phyloP scores from a whole-genome alignment of 768 basidiomycete species.

The Kwoniella sp. region DNA sequence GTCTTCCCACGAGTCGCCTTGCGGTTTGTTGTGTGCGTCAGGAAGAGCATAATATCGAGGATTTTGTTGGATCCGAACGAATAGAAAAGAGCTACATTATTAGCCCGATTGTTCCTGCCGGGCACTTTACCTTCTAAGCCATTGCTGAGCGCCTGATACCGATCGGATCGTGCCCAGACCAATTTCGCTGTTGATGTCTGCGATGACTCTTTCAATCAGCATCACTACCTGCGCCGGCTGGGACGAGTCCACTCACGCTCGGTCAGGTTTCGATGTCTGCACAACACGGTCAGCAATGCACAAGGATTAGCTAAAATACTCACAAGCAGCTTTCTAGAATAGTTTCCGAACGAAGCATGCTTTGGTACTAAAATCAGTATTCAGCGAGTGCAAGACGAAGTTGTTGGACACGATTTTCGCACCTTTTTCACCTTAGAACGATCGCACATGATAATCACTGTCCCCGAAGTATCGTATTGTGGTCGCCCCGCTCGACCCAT shows the following conservation, averaged over 20 bases:
- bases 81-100: conserved; percentile 74
- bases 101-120: not conserved
- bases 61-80: conserved; percentile 80
- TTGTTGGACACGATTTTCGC: not conserved
- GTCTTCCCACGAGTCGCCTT: conserved; percentile 68
- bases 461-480: conserved; percentile 70
- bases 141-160: conserved; percentile 70
- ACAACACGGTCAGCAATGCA: not conserved
- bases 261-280: conserved; percentile 74
- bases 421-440: conserved; percentile 36
- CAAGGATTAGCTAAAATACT: not conserved
- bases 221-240: not conserved
- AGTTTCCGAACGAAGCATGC: conserved; percentile 40
- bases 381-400: not conserved
- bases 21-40: conserved; percentile 56
- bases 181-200: conserved; percentile 86
- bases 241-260: conserved; percentile 70
- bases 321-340: conserved; percentile 71
- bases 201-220: not conserved
- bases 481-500: conserved; percentile 93
- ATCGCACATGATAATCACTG: conserved; percentile 49
- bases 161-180: conserved; percentile 78
- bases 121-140: conserved; percentile 59
- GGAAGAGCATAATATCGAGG: conserved; percentile 72
- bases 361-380: conserved; percentile 24